phyloP scores from a whole-genome alignment of 202 grass and related monocot genomes.

The Cymbopogon flexuosus region DNA sequence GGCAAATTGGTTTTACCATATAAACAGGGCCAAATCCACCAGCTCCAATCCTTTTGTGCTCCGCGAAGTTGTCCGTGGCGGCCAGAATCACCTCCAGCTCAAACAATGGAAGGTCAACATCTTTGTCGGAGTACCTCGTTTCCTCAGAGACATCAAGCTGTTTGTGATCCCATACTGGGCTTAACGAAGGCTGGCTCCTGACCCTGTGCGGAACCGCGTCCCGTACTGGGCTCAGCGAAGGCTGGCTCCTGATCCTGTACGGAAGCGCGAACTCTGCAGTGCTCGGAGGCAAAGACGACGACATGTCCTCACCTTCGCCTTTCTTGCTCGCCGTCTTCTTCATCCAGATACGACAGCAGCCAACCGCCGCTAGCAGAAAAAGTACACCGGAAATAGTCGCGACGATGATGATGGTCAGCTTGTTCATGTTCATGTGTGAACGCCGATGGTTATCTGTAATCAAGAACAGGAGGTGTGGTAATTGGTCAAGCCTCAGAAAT shows the following conservation, averaged over 20 bases:
- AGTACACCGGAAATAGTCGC: background rate
- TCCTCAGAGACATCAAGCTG: background rate
- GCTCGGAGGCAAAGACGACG: background rate
- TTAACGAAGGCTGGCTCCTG: background rate
- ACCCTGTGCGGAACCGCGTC: background rate
- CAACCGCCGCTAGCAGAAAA: background rate
- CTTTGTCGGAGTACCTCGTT: background rate
- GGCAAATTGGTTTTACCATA: conserved; percentile 30
- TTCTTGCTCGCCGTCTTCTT: background rate
- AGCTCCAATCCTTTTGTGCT: conserved; percentile 31
- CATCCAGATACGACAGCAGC: conserved; percentile 18
- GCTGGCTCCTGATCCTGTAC: background rate
- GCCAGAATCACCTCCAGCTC: conserved; percentile 25
- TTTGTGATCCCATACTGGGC: conserved; percentile 4
- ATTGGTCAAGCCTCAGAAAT: background rate
- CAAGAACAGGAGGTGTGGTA: background rate
- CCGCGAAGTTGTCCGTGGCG: conserved; percentile 39
- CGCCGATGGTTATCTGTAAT: background rate
- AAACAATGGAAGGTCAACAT: conserved; percentile 44
- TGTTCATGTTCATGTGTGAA: background rate
- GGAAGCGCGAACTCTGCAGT: background rate
- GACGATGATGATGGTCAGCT: conserved; percentile 3
- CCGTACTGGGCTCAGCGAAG: background rate
- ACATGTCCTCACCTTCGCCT: background rate
- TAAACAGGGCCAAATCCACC: conserved; percentile 70